Conservation (phyloP, 129 eudicot species). For the Oenanthe sinensis region DNA sequence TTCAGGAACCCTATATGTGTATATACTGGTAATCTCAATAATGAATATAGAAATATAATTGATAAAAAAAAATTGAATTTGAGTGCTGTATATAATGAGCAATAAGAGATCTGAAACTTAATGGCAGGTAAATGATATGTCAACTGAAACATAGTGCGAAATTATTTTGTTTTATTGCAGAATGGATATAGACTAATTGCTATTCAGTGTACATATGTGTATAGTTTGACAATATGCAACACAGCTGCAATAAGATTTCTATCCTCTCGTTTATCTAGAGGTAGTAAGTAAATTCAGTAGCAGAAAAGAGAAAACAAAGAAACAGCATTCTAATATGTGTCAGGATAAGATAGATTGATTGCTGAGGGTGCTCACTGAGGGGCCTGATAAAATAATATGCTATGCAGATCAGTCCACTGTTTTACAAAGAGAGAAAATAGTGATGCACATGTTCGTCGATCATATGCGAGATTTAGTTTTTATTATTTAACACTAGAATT, state of each 20-base stretch:
- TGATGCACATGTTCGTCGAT: not conserved
- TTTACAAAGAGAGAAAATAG: not conserved
- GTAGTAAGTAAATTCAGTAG: not conserved
- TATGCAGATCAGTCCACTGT: not conserved
- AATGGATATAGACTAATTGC: not conserved
- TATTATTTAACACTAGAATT: too few relatives aligned
- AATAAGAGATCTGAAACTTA: not conserved
- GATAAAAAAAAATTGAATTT: not conserved
- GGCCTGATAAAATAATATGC: not conserved
- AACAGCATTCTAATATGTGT: not conserved
- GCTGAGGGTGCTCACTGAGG: constrained; percentile 1
- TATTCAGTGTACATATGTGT: not conserved
- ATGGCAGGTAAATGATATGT: not conserved
- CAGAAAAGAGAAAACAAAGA: not conserved
- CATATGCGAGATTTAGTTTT: not conserved
- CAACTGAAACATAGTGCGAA: not conserved
- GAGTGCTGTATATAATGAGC: not conserved
- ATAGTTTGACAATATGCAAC: not conserved
- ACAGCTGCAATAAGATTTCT: not conserved
- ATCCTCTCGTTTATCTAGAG: not conserved
- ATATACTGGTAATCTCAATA: not conserved
- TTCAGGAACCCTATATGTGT: not conserved
- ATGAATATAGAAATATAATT: not conserved
- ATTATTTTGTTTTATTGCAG: not conserved
- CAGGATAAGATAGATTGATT: not conserved